Base-by-base conservation (phyloP, 139 green algal species). In the Volvox africanus region DNA sequence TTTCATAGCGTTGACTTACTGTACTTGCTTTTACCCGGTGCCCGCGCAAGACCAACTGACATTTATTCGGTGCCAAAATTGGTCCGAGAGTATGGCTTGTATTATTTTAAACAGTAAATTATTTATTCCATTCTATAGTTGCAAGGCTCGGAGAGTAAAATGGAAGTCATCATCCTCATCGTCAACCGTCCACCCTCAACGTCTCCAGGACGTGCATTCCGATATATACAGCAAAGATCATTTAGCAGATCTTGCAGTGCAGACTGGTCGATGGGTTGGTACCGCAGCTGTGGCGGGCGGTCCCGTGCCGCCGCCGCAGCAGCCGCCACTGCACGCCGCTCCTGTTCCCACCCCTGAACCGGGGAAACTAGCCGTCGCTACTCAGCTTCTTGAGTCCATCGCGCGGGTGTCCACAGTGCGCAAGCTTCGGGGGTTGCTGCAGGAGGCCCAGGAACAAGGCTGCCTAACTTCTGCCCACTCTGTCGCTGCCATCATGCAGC, bases 391-490 rank as follows among this genome's bases (percentile, higher is more conserved):
- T 9, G 55, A 83, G 36, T 12, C 86, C 30, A 62, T 83, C 6
- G 19, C 73, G 0, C 73, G 73, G 21, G 21, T 32, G 3, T 0
- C 1, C 30, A 36, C 20, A 24, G 71, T 81, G 30, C 13, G 16
- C 20, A 18, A 83, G 73, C 86, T 90, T 21, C 44, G 86, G 9
- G 30, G 3, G 0, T 19, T 83, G 14, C 0, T 83, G 71, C 86
- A 83, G 73, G 20, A 61, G 30, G 86, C 71, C 0, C 50, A 36
- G 32, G 11, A 21, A 5, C n/a, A 20, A 16, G 86, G 73, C 86
- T 83, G 71, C 73, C 73, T 90, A 13, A 83, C 86, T 5, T 65
- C 44, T 32, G 86, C 86, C 21, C 86, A 90, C 73, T 75, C n/a
- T 13, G 30, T 90, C 11, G 86, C 86, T 22, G n/a, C 80, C 18